Percentiles rank a stretch among this genome's conserved stretches.
Evolutionary conservation across 1,284 basidiomycete species (phyloP).

Genomic region (Sanghuangporus baumii): DNA sequence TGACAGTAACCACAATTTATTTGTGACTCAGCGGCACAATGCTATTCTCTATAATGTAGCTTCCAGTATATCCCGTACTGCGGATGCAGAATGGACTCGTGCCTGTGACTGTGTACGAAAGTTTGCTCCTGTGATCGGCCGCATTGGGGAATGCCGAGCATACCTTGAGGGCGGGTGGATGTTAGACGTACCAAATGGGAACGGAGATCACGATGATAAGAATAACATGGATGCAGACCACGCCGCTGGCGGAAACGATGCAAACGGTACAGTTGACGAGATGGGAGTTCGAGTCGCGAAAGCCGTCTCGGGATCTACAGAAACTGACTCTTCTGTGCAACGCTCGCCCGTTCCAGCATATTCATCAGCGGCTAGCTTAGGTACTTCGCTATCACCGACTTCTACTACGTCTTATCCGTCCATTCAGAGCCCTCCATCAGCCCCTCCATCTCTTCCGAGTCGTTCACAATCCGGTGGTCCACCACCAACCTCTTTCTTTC

Average conservation of each 20-base stretch:
- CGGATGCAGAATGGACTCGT: slow-evolving; percentile 71
- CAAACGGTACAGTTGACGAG: slow-evolving; percentile 5
- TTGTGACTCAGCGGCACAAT: slow-evolving; percentile 56
- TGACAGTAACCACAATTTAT: slow-evolving; percentile 59
- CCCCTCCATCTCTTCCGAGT: slow-evolving; percentile 6
- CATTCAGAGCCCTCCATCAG: neutral
- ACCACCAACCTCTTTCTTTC: slow-evolving; percentile 10
- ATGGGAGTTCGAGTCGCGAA: slow-evolving; percentile 7
- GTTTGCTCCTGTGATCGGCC: slow-evolving; percentile 58
- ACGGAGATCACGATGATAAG: slow-evolving; percentile 29
- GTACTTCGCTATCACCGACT: neutral
- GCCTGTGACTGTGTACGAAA: slow-evolving; percentile 65
- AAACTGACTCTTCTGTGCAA: neutral
- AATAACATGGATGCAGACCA: neutral
- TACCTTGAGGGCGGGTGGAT: slow-evolving; percentile 72
- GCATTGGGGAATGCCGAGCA: slow-evolving; percentile 62
- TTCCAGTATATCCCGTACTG: slow-evolving; percentile 57
- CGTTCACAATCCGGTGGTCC: neutral
- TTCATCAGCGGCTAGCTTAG: neutral
- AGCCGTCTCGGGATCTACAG: neutral
- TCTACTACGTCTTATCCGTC: slow-evolving; percentile 2
- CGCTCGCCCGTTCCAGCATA: slow-evolving; percentile 2
- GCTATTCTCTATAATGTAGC: slow-evolving; percentile 55
- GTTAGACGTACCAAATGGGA: slow-evolving; percentile 46
- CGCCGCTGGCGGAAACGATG: neutral